Conservation (phyloP, 495 filamentous ascomycete species). For the Thozetella sp. region DNA sequence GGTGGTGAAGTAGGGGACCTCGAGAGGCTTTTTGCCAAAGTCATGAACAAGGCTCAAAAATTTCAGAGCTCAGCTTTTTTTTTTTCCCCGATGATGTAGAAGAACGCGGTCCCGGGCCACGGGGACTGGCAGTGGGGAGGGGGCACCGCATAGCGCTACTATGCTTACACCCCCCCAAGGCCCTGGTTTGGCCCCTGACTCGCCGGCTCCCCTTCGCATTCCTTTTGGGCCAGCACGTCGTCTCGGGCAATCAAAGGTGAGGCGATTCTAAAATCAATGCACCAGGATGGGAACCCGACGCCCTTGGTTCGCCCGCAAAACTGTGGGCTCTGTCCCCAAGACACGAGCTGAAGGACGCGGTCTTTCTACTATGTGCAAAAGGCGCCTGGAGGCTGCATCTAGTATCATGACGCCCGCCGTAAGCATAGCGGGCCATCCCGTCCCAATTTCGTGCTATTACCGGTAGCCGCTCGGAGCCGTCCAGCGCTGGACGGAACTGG, state of each 20-base stretch:
- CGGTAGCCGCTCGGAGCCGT: too few relatives aligned
- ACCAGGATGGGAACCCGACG: too few relatives aligned
- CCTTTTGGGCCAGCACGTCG: neutral
- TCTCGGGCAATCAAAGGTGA: neutral
- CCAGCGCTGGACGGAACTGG: neutral
- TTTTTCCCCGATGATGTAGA: constrained; percentile 21
- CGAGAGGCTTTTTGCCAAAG: neutral
- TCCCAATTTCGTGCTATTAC: constrained; percentile 1
- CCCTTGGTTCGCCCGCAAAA: too few relatives aligned
- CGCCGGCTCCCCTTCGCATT: neutral
- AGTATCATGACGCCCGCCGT: too few relatives aligned
- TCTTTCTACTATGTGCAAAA: too few relatives aligned
- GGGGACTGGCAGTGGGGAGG: neutral
- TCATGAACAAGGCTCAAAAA: neutral
- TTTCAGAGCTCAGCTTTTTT: constrained; percentile 13
- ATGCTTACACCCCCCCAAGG: neutral
- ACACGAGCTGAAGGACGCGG: too few relatives aligned
- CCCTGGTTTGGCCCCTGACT: neutral
- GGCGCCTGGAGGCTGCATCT: too few relatives aligned
- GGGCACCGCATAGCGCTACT: neutral
- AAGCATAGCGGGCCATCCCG: too few relatives aligned
- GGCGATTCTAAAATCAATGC: too few relatives aligned
- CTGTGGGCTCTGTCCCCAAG: too few relatives aligned
- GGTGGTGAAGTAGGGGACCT: neutral
- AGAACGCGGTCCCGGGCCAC: constrained; percentile 6